Evolutionary conservation across 306 rosid genomes (phyloP), one percentile per base, ranked within the genome.

Genomic region (Clitoria ternatea): DNA sequence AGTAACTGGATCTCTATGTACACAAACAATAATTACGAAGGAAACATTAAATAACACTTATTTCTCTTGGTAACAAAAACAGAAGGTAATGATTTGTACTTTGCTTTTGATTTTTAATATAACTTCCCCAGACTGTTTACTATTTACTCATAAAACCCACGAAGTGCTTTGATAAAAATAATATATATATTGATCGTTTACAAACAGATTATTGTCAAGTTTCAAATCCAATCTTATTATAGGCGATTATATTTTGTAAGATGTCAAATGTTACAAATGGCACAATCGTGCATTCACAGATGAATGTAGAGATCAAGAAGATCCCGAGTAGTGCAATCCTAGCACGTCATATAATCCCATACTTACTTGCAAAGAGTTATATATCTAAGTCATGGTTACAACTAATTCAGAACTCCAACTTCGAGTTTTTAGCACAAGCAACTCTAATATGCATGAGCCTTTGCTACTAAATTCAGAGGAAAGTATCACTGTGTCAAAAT

Each of bases 381-480:
- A 45, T 63, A 53, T 36, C 79, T 48, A 57, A 73, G 53, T 77
- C 77, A 69, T 54, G 73, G 77, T 54, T 74, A 81, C 77, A 81
- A 60, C 59, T 43, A 23, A 61, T 45, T 72, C 82, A 81, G 69
- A 83, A 79, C 48, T 42, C 49, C 68, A 35, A 60, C 43, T 54
- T 76, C 47, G 15, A 61, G 79, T 83, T 83, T 77, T 75, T 83
- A 23, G 60, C 68, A 54, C 70, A 78, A 69, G 76, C 59, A 79
- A 72, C 73, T 42, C 45, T 50, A 67, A 57, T 19, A 13, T 26
- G 76, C 26, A 44, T 20, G 50, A 37, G 35, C 37, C 18, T 78
- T 48, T 12, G 64, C 68, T 65, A 72, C 70, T 59, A 69, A 70
- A 45, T 22, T 82, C 56, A 33, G 57, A 80, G 30, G 45, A 62